Percentiles rank a stretch among this genome's conserved stretches.
Conservation (phyloP, 2,329 filamentous ascomycete species). For the Arachnomyces sp. region DNA sequence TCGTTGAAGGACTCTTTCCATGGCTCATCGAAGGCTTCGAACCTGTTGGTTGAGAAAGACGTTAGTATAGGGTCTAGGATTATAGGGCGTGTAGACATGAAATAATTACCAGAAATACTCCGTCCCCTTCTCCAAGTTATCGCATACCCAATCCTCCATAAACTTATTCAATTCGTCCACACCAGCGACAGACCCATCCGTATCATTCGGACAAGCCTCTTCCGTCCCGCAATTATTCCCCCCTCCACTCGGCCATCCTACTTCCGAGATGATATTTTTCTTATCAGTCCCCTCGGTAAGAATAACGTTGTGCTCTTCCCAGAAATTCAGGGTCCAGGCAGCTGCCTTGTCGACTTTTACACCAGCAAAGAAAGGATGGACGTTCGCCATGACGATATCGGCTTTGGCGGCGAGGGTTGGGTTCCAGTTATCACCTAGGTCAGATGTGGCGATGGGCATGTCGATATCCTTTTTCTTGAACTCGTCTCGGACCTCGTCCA, state of each 20-base stretch:
- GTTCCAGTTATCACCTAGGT: constrained; percentile 84
- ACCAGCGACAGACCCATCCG: constrained; percentile 64
- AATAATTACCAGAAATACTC: constrained; percentile 74
- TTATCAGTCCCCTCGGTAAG: constrained; percentile 54
- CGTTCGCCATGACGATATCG: constrained; percentile 91
- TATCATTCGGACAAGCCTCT: constrained; percentile 47
- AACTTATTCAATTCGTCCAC: constrained; percentile 77
- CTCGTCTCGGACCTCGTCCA: constrained; percentile 63
- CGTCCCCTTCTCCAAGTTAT: constrained; percentile 68
- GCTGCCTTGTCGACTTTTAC: constrained; percentile 60
- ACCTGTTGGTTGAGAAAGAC: constrained; percentile 40
- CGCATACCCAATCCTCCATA: constrained; percentile 77
- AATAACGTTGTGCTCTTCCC: constrained; percentile 58
- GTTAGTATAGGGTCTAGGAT: constrained; percentile 12
- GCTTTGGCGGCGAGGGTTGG: constrained; percentile 57
- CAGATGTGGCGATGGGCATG: constrained; percentile 75
- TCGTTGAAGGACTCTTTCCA: constrained; percentile 78
- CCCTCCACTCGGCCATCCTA: constrained; percentile 80
- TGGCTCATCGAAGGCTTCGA: constrained; percentile 91
- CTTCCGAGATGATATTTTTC: constrained; percentile 78
- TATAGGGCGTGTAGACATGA: not conserved
- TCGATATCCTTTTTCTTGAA: constrained; percentile 58
- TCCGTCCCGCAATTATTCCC: constrained; percentile 65
- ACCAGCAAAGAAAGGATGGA: constrained; percentile 92
- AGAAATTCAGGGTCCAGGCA: constrained; percentile 76